Percentiles rank a stretch among this genome's conserved stretches.
These are phyloP conservation scores for Aleurites moluccanus DNA, from an alignment of 441 rosid genomes.

Conservation along the genomic window DNA sequence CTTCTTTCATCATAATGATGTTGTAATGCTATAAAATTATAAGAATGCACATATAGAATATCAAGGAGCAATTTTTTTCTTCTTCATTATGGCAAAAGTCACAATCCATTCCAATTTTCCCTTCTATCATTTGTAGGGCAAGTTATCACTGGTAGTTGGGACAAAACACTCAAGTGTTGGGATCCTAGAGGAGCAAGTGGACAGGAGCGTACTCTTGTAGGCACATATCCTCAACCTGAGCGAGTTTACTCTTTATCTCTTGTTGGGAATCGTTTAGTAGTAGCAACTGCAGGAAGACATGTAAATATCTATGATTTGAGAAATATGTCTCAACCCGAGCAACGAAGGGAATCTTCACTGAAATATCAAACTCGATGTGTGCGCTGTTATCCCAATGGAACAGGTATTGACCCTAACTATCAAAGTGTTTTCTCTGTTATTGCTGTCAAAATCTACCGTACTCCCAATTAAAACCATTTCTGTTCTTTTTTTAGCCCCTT, in stretches of 20 bases:
- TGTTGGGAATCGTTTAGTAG: conserved; percentile 88
- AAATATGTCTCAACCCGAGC: conserved; percentile 99
- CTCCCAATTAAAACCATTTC: background rate
- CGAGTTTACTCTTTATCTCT: conserved; percentile 91
- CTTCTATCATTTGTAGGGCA: conserved; percentile 50
- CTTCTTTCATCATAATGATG: background rate
- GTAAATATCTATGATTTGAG: conserved; percentile 92
- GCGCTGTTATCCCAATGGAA: conserved; percentile 94
- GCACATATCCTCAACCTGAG: conserved; percentile 87
- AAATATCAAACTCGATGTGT: conserved; percentile 97
- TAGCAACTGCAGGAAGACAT: conserved; percentile 92
- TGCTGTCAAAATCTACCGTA: background rate
- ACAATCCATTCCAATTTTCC: background rate
- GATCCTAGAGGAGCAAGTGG: conserved; percentile 99
- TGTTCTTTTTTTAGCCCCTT: background rate
- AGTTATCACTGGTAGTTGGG: conserved; percentile 97
- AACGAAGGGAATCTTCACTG: conserved; percentile 90
- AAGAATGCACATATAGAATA: background rate
- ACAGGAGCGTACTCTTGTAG: conserved; percentile 78
- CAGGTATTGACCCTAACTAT: conserved; percentile 48
- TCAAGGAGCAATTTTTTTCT: background rate
- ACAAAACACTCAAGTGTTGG: conserved; percentile 92
- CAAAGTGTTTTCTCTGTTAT: background rate
- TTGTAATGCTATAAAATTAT: background rate
- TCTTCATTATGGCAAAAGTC: background rate